phyloP scores from a whole-genome alignment of 352 stramenopile genomes.

The Pythium plurisporium region DNA sequence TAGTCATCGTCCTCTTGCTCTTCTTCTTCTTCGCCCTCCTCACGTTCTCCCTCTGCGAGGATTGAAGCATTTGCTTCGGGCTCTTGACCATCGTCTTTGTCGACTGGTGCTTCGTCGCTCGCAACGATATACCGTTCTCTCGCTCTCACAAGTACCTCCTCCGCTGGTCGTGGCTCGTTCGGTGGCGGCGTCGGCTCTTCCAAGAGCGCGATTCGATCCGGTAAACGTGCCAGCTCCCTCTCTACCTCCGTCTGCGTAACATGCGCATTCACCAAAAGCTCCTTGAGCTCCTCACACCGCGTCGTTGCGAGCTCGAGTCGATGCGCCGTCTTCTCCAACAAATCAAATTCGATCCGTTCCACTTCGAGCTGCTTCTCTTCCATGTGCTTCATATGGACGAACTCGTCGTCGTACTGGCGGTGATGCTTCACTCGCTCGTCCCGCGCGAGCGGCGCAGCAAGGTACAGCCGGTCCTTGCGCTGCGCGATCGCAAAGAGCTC shows the following conservation, averaged over 20 bases:
- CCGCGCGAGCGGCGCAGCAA: constrained; percentile 34
- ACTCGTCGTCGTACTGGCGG: constrained; percentile 48
- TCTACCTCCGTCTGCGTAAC: constrained; percentile 26
- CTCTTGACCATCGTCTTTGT: constrained; percentile 7
- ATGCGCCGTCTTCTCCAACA: constrained; percentile 60
- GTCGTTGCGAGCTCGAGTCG: constrained; percentile 44
- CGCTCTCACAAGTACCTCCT: constrained; percentile 35
- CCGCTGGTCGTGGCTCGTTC: constrained; percentile 27
- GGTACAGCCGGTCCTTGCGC: constrained; percentile 44
- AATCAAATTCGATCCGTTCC: constrained; percentile 60
- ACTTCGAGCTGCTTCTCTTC: constrained; percentile 40
- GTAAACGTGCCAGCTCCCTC: constrained; percentile 28
- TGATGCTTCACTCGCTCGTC: constrained; percentile 36
- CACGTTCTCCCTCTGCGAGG: constrained; percentile 8
- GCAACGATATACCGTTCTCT: constrained; percentile 28
- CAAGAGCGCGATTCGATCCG: constrained; percentile 26
- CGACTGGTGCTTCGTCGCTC: constrained; percentile 3
- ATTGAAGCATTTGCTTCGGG: background rate
- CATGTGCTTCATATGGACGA: constrained; percentile 55
- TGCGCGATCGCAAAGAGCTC: constrained; percentile 38
- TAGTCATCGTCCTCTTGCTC: background rate
- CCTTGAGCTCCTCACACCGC: constrained; percentile 30
- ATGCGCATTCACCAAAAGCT: constrained; percentile 32
- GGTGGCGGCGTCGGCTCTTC: constrained; percentile 26
- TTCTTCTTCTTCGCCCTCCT: constrained; percentile 5